Percentiles rank a stretch among this genome's conserved stretches.
Conservation (phyloP, 1,284 basidiomycete genomes). For the Ceraceosorus guamensis region DNA sequence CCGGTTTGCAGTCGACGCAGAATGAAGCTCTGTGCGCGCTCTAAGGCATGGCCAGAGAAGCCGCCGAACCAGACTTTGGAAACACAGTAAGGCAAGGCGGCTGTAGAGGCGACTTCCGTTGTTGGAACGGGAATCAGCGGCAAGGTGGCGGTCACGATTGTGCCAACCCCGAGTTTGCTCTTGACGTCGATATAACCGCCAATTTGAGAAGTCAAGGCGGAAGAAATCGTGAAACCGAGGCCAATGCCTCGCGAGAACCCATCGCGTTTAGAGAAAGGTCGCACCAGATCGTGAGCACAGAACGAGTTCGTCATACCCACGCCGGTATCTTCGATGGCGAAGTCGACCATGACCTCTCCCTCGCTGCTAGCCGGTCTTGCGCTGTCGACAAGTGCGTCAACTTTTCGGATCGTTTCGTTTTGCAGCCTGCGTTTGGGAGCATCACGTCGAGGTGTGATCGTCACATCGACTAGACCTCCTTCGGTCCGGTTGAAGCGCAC, state of each 20-base stretch:
- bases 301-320: slow-evolving; percentile 28
- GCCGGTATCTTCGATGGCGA: slow-evolving; percentile 10
- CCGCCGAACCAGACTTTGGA: neutral
- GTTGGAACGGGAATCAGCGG: slow-evolving; percentile 7
- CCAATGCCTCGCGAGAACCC: slow-evolving; percentile 31
- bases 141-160: slow-evolving; percentile 22
- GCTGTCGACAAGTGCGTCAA: slow-evolving; percentile 8
- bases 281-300: slow-evolving; percentile 17
- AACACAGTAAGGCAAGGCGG: neutral
- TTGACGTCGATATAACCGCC: slow-evolving; percentile 25
- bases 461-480: slow-evolving; percentile 22
- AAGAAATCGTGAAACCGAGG: slow-evolving; percentile 32
- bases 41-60: slow-evolving; percentile 4
- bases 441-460: slow-evolving; percentile 9
- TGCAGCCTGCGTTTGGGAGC: neutral
- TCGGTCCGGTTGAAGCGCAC: slow-evolving; percentile 17
- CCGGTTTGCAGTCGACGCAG: neutral
- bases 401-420: neutral
- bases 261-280: slow-evolving; percentile 30
- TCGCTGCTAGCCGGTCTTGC: slow-evolving; percentile 14
- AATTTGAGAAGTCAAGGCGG: slow-evolving; percentile 20
- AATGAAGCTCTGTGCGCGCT: neutral
- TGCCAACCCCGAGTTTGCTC: slow-evolving; percentile 24
- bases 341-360: slow-evolving; percentile 7
- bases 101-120: neutral